Evolutionary conservation across 352 stramenopile species (phyloP).

Genomic region (Phytophthora fragariaefolia): DNA sequence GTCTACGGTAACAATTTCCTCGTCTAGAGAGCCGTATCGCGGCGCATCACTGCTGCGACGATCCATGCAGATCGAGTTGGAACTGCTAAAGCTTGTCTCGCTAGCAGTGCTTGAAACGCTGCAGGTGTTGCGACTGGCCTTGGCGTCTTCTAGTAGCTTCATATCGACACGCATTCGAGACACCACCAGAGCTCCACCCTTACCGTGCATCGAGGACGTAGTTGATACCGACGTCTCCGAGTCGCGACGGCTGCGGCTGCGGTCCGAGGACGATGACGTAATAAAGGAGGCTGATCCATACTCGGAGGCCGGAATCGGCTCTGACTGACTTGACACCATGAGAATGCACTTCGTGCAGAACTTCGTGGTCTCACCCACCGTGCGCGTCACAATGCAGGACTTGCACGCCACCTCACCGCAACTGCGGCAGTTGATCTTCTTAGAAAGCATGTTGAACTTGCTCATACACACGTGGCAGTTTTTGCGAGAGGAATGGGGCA

Average conservation of each 20-base stretch:
- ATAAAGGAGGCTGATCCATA: slow-evolving; percentile 42
- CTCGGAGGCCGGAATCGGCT: slow-evolving; percentile 30
- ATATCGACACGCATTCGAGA: slow-evolving; percentile 46
- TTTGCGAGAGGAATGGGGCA: slow-evolving; percentile 55
- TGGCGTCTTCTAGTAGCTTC: slow-evolving; percentile 48
- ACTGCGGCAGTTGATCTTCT: slow-evolving; percentile 77
- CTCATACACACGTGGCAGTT: slow-evolving; percentile 66
- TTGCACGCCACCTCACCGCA: slow-evolving; percentile 84
- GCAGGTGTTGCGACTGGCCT: slow-evolving; percentile 35
- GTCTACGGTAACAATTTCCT: slow-evolving; percentile 51
- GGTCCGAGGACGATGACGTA: slow-evolving; percentile 36
- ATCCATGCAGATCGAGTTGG: slow-evolving; percentile 40
- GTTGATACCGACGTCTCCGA: slow-evolving; percentile 38
- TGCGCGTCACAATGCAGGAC: slow-evolving; percentile 70
- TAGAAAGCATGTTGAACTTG: slow-evolving; percentile 73
- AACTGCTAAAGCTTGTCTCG: slow-evolving; percentile 53
- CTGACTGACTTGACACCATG: slow-evolving; percentile 53
- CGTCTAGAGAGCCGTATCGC: slow-evolving; percentile 41
- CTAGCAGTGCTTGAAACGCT: slow-evolving; percentile 50
- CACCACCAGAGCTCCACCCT: slow-evolving; percentile 10
- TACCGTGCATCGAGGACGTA: slow-evolving; percentile 31
- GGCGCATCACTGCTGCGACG: slow-evolving; percentile 36
- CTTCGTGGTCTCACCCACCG: slow-evolving; percentile 57
- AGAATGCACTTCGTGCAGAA: slow-evolving; percentile 82
- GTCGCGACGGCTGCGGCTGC: slow-evolving; percentile 30